phyloP scores from a whole-genome alignment of 352 stramenopile genomes.

The Globisporangium sylvaticum region DNA sequence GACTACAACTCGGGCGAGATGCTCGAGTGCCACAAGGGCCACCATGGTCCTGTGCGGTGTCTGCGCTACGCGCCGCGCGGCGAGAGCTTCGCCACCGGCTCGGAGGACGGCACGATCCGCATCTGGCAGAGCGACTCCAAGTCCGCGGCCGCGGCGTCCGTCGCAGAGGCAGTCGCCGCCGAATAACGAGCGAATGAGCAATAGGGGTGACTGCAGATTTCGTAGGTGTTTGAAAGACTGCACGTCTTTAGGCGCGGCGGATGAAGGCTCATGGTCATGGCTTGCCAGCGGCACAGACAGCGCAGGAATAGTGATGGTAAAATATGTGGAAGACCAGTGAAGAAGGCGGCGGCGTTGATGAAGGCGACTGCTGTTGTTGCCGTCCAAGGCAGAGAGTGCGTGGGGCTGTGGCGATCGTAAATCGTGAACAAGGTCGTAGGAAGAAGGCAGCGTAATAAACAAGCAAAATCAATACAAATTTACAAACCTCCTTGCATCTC shows the following conservation, averaged over 20 bases:
- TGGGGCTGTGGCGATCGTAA: background rate
- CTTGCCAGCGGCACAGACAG: too few species aligned
- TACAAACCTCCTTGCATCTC: conserved; percentile 4
- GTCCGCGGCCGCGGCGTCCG: conserved; percentile 57
- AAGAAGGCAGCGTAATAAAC: background rate
- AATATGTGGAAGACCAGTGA: conserved; percentile 1
- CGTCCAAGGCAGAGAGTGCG: background rate
- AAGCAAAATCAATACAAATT: conserved; percentile 19
- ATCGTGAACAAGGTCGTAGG: background rate
- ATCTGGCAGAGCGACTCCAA: conserved; percentile 90
- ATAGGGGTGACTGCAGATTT: too few species aligned
- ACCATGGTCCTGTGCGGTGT: conserved; percentile 97
- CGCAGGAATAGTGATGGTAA: conserved; percentile 8
- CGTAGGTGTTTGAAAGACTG: too few species aligned
- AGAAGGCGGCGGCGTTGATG: background rate
- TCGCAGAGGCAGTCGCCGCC: conserved; percentile 33
- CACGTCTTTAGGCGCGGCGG: too few species aligned
- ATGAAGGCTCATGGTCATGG: too few species aligned
- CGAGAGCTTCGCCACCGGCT: conserved; percentile 93
- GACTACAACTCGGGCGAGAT: conserved; percentile 89
- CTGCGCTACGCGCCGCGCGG: conserved; percentile 93
- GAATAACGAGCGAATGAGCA: too few species aligned
- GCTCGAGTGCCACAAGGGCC: conserved; percentile 96
- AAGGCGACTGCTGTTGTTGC: background rate
- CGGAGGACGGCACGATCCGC: conserved; percentile 97